Base-by-base conservation (phyloP, 768 basidiomycete species). In the Calocybe gangraenosa region DNA sequence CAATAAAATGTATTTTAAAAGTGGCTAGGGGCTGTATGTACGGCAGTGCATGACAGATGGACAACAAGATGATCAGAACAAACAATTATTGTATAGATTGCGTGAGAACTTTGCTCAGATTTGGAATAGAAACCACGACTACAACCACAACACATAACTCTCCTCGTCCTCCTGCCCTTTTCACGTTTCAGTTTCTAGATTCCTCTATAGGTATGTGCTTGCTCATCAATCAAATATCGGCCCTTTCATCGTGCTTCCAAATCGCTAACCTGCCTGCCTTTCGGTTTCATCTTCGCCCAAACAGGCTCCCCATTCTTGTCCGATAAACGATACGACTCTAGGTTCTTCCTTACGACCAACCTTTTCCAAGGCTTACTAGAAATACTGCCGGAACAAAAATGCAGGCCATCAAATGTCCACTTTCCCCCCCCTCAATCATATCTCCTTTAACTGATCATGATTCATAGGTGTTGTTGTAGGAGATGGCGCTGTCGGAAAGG, bases 401-500 rank as follows among this genome's bases (percentile, higher is more conserved):
- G 89, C 88, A 92, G 75, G 86, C 89, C 62, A 92, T 92, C 62
- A 92, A 92, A 79, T 92, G 90, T 52, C 35, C 28, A 37, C 33
- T 40, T 40, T 32, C 42, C 48, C 37, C n/a, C n/a, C n/a, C n/a
- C n/a, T n/a, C 44, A 19, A 21, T 34, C 13, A 40, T 28, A 44
- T 57, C 40, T 44, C n/a, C 41, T 52, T 46, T 48, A 54, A 60
- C 69, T 74, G 57, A 65, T 58, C 47, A 34, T 47, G 56, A 50
- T 55, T 59, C 51, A 34, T 63, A 95, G 93, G 92, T 76, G 93
- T 97, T 68, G 93, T 97, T 61, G 93, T 97, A 42, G 93, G 93
- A 61, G 94, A 97, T 74, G 94, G 94, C 81, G 94, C 94, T 48
- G 94, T 96, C 57, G 94, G 94, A 65, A 97, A 96, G 88, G 92